A percentile compares a stretch with the other conserved stretches of the same genome.
These are phyloP conservation scores for Chlamydomonas sphaeroides DNA, from an alignment of 139 green algal genomes.

Conservation along the genomic window DNA sequence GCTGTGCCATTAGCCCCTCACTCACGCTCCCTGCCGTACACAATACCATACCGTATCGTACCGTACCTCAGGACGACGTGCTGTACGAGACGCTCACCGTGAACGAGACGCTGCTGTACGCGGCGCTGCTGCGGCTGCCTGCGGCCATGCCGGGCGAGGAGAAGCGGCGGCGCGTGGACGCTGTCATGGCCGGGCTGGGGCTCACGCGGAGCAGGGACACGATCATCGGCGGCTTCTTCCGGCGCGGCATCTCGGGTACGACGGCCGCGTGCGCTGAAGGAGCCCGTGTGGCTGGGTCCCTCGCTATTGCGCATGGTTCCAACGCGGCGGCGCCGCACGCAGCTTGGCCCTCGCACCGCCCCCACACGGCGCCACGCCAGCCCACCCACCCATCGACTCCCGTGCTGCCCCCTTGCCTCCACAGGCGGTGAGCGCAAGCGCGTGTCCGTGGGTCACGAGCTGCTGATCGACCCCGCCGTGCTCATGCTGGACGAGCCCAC, in stretches of 20 bases:
- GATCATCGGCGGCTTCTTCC: conserved; percentile 87
- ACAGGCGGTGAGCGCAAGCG: conserved; percentile 89
- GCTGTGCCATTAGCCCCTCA: too few species aligned
- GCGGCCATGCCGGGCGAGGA: conserved; percentile 59
- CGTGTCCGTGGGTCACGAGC: conserved; percentile 78
- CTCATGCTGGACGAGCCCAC: conserved; percentile 83
- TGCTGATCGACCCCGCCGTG: conserved; percentile 87
- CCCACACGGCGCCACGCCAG: too few species aligned
- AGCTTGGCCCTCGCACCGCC: too few species aligned
- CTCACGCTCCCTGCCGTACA: neutral
- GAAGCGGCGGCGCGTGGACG: conserved; percentile 73
- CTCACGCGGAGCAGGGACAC: conserved; percentile 77
- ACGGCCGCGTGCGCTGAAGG: too few species aligned
- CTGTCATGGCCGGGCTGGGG: conserved; percentile 74
- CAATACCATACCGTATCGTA: too few species aligned
- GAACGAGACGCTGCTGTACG: conserved; percentile 71
- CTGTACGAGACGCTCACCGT: conserved; percentile 81
- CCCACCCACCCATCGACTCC: too few species aligned
- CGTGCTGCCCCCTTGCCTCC: too few species aligned
- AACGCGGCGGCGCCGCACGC: too few species aligned
- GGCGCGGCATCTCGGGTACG: conserved; percentile 87
- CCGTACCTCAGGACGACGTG: conserved; percentile 81
- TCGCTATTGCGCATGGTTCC: too few species aligned
- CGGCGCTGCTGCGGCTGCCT: conserved; percentile 79
- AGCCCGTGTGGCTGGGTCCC: too few species aligned